Base-by-base conservation (phyloP, 352 stramenopile species). In the Phytophthora cryptogea region DNA sequence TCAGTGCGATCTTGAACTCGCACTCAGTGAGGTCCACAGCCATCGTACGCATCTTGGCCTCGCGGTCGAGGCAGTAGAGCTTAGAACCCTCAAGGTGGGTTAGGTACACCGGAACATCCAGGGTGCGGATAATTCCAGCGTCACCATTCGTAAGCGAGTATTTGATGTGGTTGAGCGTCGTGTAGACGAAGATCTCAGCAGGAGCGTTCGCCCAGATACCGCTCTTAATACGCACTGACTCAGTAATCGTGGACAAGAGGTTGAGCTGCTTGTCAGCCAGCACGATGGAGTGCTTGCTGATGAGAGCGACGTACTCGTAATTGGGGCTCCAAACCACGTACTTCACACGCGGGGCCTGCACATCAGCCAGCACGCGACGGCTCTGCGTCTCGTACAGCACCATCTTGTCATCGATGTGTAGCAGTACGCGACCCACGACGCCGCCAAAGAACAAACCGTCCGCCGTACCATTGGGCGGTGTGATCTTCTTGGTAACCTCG, bases 381-480 rank as follows among this genome's bases (percentile, higher is more conserved):
- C 89, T 97, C 71, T 99, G 92, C 23, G 97, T 98, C 79, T 99
- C 98, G 70, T 99, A 99, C 14, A 99, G 83, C 65, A 98, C 90
- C 65, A 99, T 96, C 59, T 98, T 95, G 81, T 99, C 97, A 54
- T 99, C 96, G 26, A 94, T 90, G 52, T 97, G 89, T 42, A 99
- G 82, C 51, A 99, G 85, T 52, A 99, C 86, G 49, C 97, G 94
- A n/a, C 98, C 98, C n/a, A 97, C 90, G 5, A 96, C 91, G 59
- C 97, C 97, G 51, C 93, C 97, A 54, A 98, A 97, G 79, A 99
- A 99, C 27, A 99, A 76, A 27, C 86, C 88, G 54, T 99, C 97
- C 6, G 97, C 90, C 48, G 86, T 98, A 32, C 95, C 90, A 35
- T 98, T 92, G 4, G 97, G 97, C n/a, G 97, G 91, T 37, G 92